Evolutionary conservation across 768 basidiomycete genomes (phyloP), one percentile per base, ranked within the genome.

Genomic region (Rhodotorula diobovata): DNA sequence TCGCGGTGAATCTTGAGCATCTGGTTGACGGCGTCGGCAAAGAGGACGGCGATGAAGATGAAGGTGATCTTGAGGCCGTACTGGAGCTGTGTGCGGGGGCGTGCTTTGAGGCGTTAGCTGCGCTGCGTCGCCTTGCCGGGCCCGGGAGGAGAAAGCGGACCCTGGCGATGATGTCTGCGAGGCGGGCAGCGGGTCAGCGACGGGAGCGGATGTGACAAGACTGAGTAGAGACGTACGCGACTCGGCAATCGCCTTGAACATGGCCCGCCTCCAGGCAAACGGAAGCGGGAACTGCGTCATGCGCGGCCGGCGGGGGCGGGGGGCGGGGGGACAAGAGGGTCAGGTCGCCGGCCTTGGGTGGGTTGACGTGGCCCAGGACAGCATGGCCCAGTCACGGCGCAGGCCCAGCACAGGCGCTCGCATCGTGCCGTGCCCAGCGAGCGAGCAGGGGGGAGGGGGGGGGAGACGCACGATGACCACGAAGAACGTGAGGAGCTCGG

Each of bases 1-100:
- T 70, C 72, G 57, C 60, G 64, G 65, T 82, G 80, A 51, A 81
- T 67, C 66, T 75, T 87, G 82, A 89, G 87, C 90, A 97, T 93
- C 71, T 94, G 87, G 81, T 96, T 93, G 45, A 96, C 83, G 39
- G 95, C 93, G 76, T 98, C 95, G 23, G 87, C 84, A 79, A 96
- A 97, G 56, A 98, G 84, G 7, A 97, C 85, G 2, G 83, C 90
- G 3, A 96, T 87, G 77, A 94, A 93, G 72, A 90, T 81, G 63
- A 68, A 78, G 28, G 68, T 71, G 43, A 78, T 76, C 74, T 78
- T 78, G 63, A 78, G 75, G 25, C 67, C 73, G 48, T 73, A 78
- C 43, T 74, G 75, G 18, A 73, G 28, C 60, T 73, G 72, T 14
- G n/a, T n/a, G n/a, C n/a, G n/a, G n/a, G n/a, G n/a, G n/a, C n/a